These are phyloP conservation scores for Ophidiomyces ophidiicola DNA, from an alignment of 2,329 filamentous ascomycete species.

Conservation along the genomic window DNA sequence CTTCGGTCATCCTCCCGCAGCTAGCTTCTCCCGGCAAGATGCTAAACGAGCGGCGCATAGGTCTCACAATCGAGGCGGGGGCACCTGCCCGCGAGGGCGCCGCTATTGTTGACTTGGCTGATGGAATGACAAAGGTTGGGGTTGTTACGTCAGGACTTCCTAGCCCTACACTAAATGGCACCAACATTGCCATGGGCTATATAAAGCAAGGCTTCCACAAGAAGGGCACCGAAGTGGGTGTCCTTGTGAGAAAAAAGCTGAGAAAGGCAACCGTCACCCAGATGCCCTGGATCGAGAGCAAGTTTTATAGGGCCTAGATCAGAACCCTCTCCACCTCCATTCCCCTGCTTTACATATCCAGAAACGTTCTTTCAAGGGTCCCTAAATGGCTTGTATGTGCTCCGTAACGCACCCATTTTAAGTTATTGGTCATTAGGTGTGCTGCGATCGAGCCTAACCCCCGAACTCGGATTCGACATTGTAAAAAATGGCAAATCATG, in stretches of 20 bases:
- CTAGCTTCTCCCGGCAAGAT: conserved; percentile 46
- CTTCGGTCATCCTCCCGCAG: conserved; percentile 63
- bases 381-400: too few species aligned
- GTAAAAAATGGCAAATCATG: too few species aligned
- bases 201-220: conserved; percentile 72
- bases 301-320: conserved; percentile 51
- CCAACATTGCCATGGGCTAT: conserved; percentile 96
- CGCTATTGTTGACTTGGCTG: conserved; percentile 51
- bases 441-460: too few species aligned
- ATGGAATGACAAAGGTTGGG: conserved; percentile 54
- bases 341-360: too few species aligned
- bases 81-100: conserved; percentile 84
- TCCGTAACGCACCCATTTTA: too few species aligned
- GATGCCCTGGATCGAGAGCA: conserved; percentile 77
- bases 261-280: conserved; percentile 65
- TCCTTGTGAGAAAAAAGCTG: conserved; percentile 64
- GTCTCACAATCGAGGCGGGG: conserved; percentile 63
- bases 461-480: too few species aligned
- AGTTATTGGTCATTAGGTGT: too few species aligned
- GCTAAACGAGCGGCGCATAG: conserved; percentile 62
- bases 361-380: too few species aligned
- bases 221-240: conserved; percentile 65
- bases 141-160: conserved; percentile 81
- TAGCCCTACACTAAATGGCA: conserved; percentile 62
- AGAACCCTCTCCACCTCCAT: neutral